phyloP scores from a whole-genome alignment of 768 basidiomycete species.

The Pluteus cervinus region DNA sequence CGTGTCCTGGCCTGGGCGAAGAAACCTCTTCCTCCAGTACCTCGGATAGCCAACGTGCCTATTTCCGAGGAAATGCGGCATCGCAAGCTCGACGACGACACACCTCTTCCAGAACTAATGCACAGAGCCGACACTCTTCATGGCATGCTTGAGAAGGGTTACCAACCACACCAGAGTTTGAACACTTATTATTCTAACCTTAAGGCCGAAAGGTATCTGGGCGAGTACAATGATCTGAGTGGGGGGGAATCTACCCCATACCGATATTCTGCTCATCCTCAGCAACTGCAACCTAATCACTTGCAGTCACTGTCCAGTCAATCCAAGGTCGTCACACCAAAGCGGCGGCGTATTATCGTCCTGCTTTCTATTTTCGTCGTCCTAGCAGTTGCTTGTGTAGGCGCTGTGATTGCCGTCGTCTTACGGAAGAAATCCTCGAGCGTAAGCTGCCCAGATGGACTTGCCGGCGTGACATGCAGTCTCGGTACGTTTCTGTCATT shows the following conservation, averaged over 20 bases:
- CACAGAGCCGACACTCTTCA: conserved; percentile 43
- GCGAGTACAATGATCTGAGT: no score
- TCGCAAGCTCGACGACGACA: conserved; percentile 36
- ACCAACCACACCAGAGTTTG: conserved; percentile 44
- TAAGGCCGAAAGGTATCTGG: no score
- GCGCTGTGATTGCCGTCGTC: conserved; percentile 37
- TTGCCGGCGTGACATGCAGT: conserved; percentile 47
- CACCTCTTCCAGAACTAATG: conserved; percentile 47
- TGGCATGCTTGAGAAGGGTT: conserved; percentile 46
- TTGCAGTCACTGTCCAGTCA: no score
- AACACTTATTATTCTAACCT: conserved; percentile 20
- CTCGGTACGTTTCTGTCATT: conserved; percentile 36
- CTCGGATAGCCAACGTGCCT: conserved; percentile 41
- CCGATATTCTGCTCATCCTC: no score
- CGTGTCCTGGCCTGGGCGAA: conserved; percentile 36
- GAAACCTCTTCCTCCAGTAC: conserved; percentile 59
- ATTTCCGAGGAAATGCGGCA: conserved; percentile 34
- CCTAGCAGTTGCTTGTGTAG: conserved; percentile 29
- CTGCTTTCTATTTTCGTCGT: conserved; percentile 17
- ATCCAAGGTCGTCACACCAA: no score
- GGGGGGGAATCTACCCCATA: no score
- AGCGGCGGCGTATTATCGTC: conserved; percentile 1
- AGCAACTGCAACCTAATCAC: no score
- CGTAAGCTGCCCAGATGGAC: conserved; percentile 31
- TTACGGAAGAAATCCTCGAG: conserved; percentile 19